Evolutionary conservation across 495 filamentous ascomycete genomes (phyloP), one percentile per base, ranked within the genome.

Genomic region (Lasiosphaeria miniovina): DNA sequence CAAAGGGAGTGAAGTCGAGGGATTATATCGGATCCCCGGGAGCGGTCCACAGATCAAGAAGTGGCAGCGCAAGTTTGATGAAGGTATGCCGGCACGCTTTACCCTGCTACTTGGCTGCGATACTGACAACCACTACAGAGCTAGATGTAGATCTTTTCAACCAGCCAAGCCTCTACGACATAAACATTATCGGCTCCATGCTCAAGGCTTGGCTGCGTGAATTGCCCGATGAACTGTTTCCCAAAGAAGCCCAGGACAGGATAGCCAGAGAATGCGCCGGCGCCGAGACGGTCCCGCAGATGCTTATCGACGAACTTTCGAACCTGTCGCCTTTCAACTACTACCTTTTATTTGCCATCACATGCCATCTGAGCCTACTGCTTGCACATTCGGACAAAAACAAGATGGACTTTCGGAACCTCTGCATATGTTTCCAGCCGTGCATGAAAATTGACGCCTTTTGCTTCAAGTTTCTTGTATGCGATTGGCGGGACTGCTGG

Each of bases 161-260:
- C 34, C 87, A 90, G 53, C 75, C 84, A 1, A 88, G 95, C 57
- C 82, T 96, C 0, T 93, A 96, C 71, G 92, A 96, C 69, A 92
- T 95, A 71, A 96, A 96, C 73, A 94, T 90, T 36, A 87, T 96
- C 62, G 90, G 89, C 7, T 95, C 91, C 3, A 86, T 96, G 82
- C 88, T 96, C 65, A 96, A 96, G 68, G 85, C 86, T 40, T 96
- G 92, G 92, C 82, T 96, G 32, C 88, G 92, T n/a, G 88, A 96
- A 67, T 78, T 96, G n/a, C 92, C 92, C 0, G 89, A 93, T 61
- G 90, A 96, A 65, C 84, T 96, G 46, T 87, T 96, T 68, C 92
- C 92, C 2, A 91, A 93, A 68, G 80, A 77, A 17, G 82, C 82
- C 1, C 92, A 96, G 69, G 82, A 86, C 35, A 82, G 84, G 70